Conservation (phyloP, 768 basidiomycete species). For the Asterophora parasitica region DNA sequence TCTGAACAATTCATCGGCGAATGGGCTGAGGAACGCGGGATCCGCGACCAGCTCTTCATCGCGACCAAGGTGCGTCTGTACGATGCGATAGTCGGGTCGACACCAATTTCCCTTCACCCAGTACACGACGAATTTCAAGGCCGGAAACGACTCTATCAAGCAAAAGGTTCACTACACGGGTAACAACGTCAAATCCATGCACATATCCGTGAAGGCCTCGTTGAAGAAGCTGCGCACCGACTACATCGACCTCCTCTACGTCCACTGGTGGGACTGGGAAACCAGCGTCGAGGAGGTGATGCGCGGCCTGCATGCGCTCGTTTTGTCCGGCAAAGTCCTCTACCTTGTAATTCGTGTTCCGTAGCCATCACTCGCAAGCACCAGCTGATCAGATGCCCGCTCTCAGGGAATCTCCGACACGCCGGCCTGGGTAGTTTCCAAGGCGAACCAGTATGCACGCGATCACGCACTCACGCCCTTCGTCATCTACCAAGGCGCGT, state of each 20-base stretch:
- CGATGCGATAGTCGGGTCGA: too few species aligned
- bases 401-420: conserved; percentile 30
- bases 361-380: too few species aligned
- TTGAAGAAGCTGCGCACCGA: conserved; percentile 42
- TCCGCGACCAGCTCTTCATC: conserved; percentile 45
- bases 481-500: conserved; percentile 8
- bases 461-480: conserved; percentile 23
- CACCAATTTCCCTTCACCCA: conserved; percentile 5
- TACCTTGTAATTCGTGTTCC: conserved; percentile 32
- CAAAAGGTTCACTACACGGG: conserved; percentile 41
- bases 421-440: conserved; percentile 40
- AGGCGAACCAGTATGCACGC: conserved; percentile 43
- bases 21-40: conserved; percentile 42
- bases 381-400: neutral
- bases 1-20: conserved; percentile 52
- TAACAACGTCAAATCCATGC: conserved; percentile 42
- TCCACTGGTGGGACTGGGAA: conserved; percentile 50
- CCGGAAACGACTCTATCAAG: conserved; percentile 16
- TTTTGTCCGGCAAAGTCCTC: conserved; percentile 46
- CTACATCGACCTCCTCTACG: conserved; percentile 44
- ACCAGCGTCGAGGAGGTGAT: conserved; percentile 55
- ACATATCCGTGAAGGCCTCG: conserved; percentile 35
- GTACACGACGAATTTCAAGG: conserved; percentile 30
- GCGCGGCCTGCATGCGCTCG: conserved; percentile 47
- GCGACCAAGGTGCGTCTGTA: conserved; percentile 40